These are phyloP conservation scores for Fusarium xylarioides DNA, from an alignment of 2,329 filamentous ascomycete genomes.

Conservation along the genomic window DNA sequence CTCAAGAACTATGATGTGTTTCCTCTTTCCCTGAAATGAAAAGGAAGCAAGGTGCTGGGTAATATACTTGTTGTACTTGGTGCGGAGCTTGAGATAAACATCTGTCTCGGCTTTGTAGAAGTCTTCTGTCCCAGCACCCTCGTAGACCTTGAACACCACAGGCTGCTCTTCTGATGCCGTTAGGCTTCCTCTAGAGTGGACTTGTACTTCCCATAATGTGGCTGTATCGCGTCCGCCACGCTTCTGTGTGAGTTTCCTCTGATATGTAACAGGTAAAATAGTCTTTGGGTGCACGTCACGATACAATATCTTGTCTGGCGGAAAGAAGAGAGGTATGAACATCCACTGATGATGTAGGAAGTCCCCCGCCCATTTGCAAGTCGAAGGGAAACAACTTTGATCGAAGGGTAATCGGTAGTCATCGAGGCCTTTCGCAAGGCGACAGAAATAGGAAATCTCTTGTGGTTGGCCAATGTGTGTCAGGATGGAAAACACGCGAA, in stretches of 20 bases:
- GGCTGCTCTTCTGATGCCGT: background rate
- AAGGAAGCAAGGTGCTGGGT: background rate
- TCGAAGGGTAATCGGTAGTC: background rate
- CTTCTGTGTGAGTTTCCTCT: background rate
- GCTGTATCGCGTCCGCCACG: background rate
- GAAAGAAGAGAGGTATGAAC: conserved; percentile 11
- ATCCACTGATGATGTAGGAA: conserved; percentile 5
- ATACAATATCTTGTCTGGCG: background rate
- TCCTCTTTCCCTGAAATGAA: background rate
- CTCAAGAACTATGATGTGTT: background rate
- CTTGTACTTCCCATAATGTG: background rate
- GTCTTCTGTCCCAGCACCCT: background rate
- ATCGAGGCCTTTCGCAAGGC: background rate
- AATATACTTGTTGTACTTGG: background rate
- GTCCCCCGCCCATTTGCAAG: background rate
- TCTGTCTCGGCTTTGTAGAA: background rate
- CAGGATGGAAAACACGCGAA: background rate
- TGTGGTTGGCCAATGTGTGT: background rate
- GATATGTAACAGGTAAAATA: conserved; percentile 2
- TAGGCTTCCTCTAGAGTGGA: background rate
- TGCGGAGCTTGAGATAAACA: background rate
- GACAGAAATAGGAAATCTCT: background rate
- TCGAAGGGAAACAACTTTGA: fast-evolving
- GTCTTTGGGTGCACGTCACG: background rate
- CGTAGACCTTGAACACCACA: conserved; percentile 22